Evolutionary conservation across 768 basidiomycete genomes (phyloP), one percentile per base, ranked within the genome.

Genomic region (Phallus indusiatus): DNA sequence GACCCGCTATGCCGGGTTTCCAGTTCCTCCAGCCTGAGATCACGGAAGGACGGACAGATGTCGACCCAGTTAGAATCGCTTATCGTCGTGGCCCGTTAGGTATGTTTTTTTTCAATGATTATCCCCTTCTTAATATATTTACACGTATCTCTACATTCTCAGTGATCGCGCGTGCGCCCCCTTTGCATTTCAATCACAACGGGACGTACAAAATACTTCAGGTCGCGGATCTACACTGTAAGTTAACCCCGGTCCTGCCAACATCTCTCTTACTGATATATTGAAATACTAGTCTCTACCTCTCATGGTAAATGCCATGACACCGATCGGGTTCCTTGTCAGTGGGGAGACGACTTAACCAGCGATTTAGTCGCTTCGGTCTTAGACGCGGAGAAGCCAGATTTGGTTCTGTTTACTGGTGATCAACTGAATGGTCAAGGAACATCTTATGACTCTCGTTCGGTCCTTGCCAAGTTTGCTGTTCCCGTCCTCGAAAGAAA

Each of bases 201-300:
- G 95, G 95, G 4, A 86, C 81, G 53, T 94, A 94, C 81, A 94
- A 86, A 69, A 83, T 95, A 60, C 74, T 94, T 48, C 88, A 93
- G 73, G 79, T 97, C 34, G 95, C 95, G 5, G 95, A 99, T 69
- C 76, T 99, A 28, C 95, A 99, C 70, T 98, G 57, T 64, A 52
- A 20, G 57, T 59, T 17, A 21, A 17, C 11, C 22, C 20, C 5
- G 9, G 59, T 48, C 47, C 34, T n/a, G 11, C 9, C 33, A 21
- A 16, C n/a, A n/a, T n/a, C n/a, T n/a, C 17, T 54, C 12, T 56
- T 22, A 12, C 16, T 47, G 14, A 20, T 47, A 16, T 47, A 22
- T 34, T 22, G 11, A 16, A 14, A 14, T 51, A 16, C 18, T 46
- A 59, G 57, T 82, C 71, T 90, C 89, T 0, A 90, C 94, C 54